These are phyloP conservation scores for Physcomitrium patens DNA, from an alignment of 225 moss, liverwort and hornwort genomes.

Conservation along the genomic window DNA sequence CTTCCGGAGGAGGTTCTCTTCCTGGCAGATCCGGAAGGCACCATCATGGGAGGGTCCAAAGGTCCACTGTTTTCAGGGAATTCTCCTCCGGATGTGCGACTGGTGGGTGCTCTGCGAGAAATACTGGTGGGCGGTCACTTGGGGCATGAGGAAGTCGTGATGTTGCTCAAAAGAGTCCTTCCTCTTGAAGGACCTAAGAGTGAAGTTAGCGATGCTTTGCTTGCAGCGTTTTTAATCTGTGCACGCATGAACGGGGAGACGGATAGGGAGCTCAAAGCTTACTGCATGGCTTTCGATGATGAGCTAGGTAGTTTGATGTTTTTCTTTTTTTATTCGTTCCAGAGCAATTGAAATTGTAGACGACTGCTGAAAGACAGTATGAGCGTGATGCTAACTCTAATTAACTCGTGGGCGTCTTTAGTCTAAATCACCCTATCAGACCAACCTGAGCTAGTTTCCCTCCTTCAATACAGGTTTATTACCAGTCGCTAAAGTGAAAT, in stretches of 20 bases:
- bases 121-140: conserved; percentile 76
- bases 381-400: not conserved
- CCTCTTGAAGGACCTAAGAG: conserved; percentile 53
- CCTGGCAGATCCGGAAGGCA: conserved; percentile 83
- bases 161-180: conserved; percentile 65
- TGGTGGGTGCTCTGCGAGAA: conserved; percentile 78
- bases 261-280: conserved; percentile 80
- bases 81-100: conserved; percentile 53
- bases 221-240: conserved; percentile 80
- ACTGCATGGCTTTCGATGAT: conserved; percentile 90
- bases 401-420: not conserved
- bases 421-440: not conserved
- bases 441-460: not conserved
- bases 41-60: conserved; percentile 63
- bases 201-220: conserved; percentile 62
- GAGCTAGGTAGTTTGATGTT: conserved; percentile 62
- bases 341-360: too few relatives aligned
- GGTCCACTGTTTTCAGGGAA: conserved; percentile 68
- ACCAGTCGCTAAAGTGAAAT: conserved; percentile 73
- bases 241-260: conserved; percentile 90
- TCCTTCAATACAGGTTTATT: conserved; percentile 51
- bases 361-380: too few relatives aligned
- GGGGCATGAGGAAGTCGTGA: conserved; percentile 71
- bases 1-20: conserved; percentile 78
- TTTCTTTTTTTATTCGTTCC: not conserved